phyloP scores from a whole-genome alignment of 495 filamentous ascomycete species.

The Aspergillus baeticus region DNA sequence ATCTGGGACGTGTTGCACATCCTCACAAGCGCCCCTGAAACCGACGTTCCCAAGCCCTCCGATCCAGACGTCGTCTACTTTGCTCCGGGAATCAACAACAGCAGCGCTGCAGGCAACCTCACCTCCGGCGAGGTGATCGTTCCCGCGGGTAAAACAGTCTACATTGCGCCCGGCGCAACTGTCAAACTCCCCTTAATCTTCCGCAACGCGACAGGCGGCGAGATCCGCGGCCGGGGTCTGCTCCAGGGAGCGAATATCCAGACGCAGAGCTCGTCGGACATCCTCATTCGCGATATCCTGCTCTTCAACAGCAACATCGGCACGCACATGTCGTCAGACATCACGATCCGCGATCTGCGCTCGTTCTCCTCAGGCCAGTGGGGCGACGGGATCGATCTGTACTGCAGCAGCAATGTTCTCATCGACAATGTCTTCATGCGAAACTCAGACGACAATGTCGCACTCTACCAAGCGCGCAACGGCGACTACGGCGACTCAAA shows the following conservation, averaged over 20 bases:
- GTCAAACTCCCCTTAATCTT: conserved; percentile 16
- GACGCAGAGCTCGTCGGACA: conserved; percentile 8
- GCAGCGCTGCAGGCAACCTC: neutral
- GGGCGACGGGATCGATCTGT: conserved; percentile 21
- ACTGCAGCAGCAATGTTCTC: conserved; percentile 11
- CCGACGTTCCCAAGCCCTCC: neutral
- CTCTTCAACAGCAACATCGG: conserved; percentile 11
- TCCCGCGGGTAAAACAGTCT: conserved; percentile 21
- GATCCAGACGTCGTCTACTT: conserved; percentile 19
- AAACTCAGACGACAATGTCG: conserved; percentile 21
- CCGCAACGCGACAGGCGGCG: conserved; percentile 13
- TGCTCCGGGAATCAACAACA: conserved; percentile 19
- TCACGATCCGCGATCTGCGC: conserved; percentile 4
- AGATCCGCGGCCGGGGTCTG: conserved; percentile 20
- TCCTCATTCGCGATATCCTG: conserved; percentile 7
- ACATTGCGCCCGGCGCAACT: conserved; percentile 17
- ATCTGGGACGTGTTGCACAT: conserved; percentile 19
- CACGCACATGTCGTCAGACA: conserved; percentile 10
- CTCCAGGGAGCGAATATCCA: conserved; percentile 15
- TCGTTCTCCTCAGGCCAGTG: conserved; percentile 16
- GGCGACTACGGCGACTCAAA: conserved; percentile 15
- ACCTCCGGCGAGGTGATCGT: conserved; percentile 13
- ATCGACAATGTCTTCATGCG: conserved; percentile 16
- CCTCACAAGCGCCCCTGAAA: conserved; percentile 14
- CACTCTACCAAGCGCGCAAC: conserved; percentile 16